These are phyloP conservation scores for Tolypocladium sp. DNA, from an alignment of 2,329 filamentous ascomycete species.

Conservation along the genomic window DNA sequence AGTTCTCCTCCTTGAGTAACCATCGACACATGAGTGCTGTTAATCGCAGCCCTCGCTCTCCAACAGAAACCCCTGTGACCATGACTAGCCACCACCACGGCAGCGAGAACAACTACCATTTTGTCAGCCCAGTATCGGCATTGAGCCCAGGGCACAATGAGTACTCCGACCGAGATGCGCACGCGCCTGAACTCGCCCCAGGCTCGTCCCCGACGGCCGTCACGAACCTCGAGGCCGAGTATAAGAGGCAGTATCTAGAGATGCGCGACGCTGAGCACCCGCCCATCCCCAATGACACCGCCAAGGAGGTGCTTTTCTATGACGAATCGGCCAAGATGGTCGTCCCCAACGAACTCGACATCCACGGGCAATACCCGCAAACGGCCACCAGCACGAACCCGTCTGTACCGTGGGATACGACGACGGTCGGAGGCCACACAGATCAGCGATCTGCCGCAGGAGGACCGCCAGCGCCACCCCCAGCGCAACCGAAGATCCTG, in stretches of 20 bases:
- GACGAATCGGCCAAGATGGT: background rate
- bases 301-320: conserved; percentile 1
- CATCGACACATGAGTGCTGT: too few species aligned
- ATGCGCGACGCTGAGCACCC: background rate
- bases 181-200: too few species aligned
- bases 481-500: conserved; percentile 1
- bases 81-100: too few species aligned
- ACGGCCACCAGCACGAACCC: background rate
- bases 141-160: too few species aligned
- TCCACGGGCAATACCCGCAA: background rate
- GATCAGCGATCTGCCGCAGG: background rate
- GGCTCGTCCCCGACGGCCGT: background rate
- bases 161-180: too few species aligned
- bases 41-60: too few species aligned
- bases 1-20: too few species aligned
- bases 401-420: background rate
- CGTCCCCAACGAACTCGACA: background rate
- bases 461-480: background rate
- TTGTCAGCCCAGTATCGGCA: too few species aligned
- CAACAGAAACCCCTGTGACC: too few species aligned
- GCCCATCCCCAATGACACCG: background rate
- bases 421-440: background rate
- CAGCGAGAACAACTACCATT: too few species aligned
- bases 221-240: conserved; percentile 1
- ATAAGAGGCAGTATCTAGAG: conserved; percentile 4